Base-by-base conservation (phyloP, 2,329 filamentous ascomycete species). In the Fusarium multiceps region DNA sequence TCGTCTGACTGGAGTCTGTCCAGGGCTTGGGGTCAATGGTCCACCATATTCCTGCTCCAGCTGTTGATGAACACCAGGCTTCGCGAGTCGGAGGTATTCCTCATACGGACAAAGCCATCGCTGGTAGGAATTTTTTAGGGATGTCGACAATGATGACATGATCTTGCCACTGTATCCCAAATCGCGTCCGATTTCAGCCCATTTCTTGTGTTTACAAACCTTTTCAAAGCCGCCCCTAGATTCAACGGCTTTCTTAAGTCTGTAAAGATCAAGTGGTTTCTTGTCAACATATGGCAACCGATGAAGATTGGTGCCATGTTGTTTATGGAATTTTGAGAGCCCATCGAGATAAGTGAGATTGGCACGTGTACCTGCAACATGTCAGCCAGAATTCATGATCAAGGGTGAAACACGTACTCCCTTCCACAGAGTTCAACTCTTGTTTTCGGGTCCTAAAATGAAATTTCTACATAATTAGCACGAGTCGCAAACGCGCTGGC, bases 101-200 rank as follows among this genome's bases (percentile, higher is more conserved):
- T 99, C 96, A 75, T 98, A 99, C 0, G 96, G 96, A 76, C 94
- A 93, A 6, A 99, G 89, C 93, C 96, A 99, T 81, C 95, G 91
- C 79, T 97, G 94, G 75, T 97, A 99, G 1, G 96, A 98, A 80
- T 99, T 99, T 80, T 98, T 99, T 43, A 99, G 87, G 7, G 96
- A 98, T 0, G 96, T 99, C 8, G 96, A 99, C 48, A 99, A 84
- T 11, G 96, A 98, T 4, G 95, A 98, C 96, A 99, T 99, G 69
- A 99, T 99, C 84, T 99, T 99, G 78, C 96, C 96, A 77, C 95
- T 98, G 81, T 99, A 99, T 57, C 96, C 96, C 49, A 99, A 83
- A 78, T 98, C 96, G 76, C 96, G 90, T 34, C 96, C 96, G 74
- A 99, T 98, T 80, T 99, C 96, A 18, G 96, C 96, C 96, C 96